Evolutionary conservation across 768 basidiomycete genomes (phyloP), one percentile per base, ranked within the genome.

Genomic region (Tylopilus subfusipes): DNA sequence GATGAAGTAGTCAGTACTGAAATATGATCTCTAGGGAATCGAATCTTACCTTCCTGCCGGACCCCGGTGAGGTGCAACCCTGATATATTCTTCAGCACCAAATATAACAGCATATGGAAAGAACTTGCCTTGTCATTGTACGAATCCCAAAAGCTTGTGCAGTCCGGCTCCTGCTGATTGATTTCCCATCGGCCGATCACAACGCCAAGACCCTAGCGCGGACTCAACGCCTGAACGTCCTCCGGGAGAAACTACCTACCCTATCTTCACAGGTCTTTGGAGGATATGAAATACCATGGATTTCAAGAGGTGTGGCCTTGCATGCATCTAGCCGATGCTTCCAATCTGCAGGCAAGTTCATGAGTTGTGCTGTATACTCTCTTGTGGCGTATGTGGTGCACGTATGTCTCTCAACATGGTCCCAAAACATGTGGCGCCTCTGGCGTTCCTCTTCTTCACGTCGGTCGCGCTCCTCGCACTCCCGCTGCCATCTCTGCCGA

Each of bases 141-240:
- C 3, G 11, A 31, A 14, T 59, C 56, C 61, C 68, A 74, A 38
- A 34, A 62, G 1, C 69, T 57, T 1, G 50, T 48, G 27, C 72
- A 73, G 2, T 56, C 58, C 0, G 73, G 62, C 52, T 71, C 69
- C 8, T 59, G 53, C 24, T 61, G 55, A 30, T 59, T 55, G 25
- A 67, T 54, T n/a, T 54, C 56, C 63, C 64, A 73, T n/a, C 61
- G 57, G 7, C 70, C 72, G 5, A 62, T 44, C 9, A 71, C 60
- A 7, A 52, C 42, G 1, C 64, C 52, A 33, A 54, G 49, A n/a
- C 63, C 60, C 65, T 65, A 18, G 5, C 1, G 2, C 1, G 4
- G 1, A 2, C 3, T 61, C 18, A 53, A 14, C 12, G 3, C 19
- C 22, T 3, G 10, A 18, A 25, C 14, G 1, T n/a, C 7, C 2